phyloP scores from a whole-genome alignment of 2,329 filamentous ascomycete species.

The Colletotrichum horii region DNA sequence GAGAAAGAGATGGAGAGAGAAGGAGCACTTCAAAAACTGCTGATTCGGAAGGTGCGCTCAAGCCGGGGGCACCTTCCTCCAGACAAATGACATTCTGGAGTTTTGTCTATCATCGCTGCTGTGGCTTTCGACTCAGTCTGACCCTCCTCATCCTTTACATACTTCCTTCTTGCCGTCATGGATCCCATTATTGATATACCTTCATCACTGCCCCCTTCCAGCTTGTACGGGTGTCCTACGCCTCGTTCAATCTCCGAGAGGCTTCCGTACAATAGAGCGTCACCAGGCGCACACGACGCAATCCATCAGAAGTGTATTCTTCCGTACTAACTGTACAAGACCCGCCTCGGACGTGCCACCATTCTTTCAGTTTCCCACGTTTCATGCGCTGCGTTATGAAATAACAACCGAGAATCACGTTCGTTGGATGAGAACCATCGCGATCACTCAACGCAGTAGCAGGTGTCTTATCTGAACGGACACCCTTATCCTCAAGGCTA shows the following conservation, averaged over 20 bases:
- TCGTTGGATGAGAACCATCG: neutral
- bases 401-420: neutral
- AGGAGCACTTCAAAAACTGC: neutral
- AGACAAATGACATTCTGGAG: no score
- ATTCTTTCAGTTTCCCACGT: neutral
- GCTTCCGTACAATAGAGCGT: neutral
- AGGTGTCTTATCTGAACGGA: fast-evolving
- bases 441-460: fast-evolving
- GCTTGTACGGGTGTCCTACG: fast-evolving
- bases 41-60: neutral
- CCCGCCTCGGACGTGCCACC: neutral
- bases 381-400: neutral
- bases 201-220: neutral
- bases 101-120: no score
- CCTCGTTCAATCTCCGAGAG: neutral
- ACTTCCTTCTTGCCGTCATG: neutral
- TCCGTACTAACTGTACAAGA: fast-evolving
- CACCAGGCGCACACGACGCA: fast-evolving
- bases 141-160: no score
- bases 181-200: neutral
- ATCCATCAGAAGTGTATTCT: neutral
- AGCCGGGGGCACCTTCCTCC: neutral
- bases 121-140: no score
- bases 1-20: no score
- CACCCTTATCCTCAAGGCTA: neutral